Base-by-base conservation (phyloP, 169 alveolate species). In the Cystoisospora suis region DNA sequence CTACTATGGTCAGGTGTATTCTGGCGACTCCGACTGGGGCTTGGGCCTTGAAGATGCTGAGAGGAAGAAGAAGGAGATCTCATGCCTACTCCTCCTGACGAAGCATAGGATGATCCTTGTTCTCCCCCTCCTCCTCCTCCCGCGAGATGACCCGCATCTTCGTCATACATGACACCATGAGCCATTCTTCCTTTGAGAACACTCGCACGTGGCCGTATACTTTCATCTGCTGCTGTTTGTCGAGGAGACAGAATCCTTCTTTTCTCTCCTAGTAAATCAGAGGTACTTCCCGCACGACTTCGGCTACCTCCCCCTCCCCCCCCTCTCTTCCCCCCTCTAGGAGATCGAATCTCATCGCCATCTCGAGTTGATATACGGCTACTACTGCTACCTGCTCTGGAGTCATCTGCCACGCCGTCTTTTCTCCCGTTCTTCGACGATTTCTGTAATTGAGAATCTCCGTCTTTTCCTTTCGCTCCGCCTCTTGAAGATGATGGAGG, bases 181-280 rank as follows among this genome's bases (percentile, higher is more conserved):
- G 47, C 47, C 90, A 86, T 86, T 59, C 90, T 15, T n/a, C 83
- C 59, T 45, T 86, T 86, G 36, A 86, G 90, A 7, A 58, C 75
- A 3, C 85, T 46, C 1, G 46, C 70, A 5, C 90, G 56, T 4
- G 90, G 90, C n/a, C 90, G 20, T 44, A 32, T 46, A n/a, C n/a
- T 44, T 34, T 86, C 90, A 0, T 72, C 75, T 6, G 90, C 90
- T 3, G 90, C 90, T 9, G 90, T 86, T 65, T 86, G 69, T 40
- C 90, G 40, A 7, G 90, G 90, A 2, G 81, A 58, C 38, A 75
- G 45, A 1, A 86, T 32, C n/a, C 90, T 81, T 59, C 75, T 44
- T 23, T 58, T 86, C 59, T 86, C 90, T 15, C 34, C 6, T 5
- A 86, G 70, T 3, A n/a, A n/a, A 23, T 49, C 87, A 47, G 83